Evolutionary conservation across 768 basidiomycete genomes (phyloP).

Genomic region (Amanita thiersii): DNA sequence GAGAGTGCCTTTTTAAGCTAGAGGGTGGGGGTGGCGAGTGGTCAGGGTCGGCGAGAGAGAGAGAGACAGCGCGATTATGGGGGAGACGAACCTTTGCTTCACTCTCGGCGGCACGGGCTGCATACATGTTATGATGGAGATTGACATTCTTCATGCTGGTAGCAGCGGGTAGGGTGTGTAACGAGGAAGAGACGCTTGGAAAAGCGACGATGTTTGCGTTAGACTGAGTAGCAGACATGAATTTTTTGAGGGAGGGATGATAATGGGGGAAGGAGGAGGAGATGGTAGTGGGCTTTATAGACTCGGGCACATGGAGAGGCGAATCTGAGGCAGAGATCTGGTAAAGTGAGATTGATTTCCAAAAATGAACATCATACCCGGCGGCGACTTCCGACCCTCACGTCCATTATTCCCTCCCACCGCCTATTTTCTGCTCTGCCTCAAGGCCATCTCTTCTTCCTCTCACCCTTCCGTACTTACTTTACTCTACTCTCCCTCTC

Average conservation of each 20-base stretch:
- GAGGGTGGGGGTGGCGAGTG: not conserved
- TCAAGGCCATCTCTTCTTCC: too few relatives aligned
- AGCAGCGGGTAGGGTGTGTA: slow-evolving; percentile 64
- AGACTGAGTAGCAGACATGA: slow-evolving; percentile 13
- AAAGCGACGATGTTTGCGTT: slow-evolving; percentile 57
- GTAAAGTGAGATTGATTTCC: slow-evolving; percentile 15
- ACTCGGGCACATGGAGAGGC: slow-evolving; percentile 13
- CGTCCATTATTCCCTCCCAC: too few relatives aligned
- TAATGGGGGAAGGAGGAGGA: slow-evolving; percentile 14
- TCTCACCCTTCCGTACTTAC: too few relatives aligned
- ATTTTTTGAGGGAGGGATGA: slow-evolving; percentile 11
- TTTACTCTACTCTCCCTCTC: too few relatives aligned
- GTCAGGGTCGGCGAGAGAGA: slow-evolving; percentile 9
- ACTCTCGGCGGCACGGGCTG: slow-evolving; percentile 59
- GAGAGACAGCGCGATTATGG: not conserved
- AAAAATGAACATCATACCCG: too few relatives aligned
- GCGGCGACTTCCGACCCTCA: too few relatives aligned
- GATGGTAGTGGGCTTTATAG: slow-evolving; percentile 27
- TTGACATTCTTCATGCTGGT: slow-evolving; percentile 59
- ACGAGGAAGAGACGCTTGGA: slow-evolving; percentile 62
- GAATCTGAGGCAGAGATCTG: slow-evolving; percentile 23
- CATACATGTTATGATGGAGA: slow-evolving; percentile 65
- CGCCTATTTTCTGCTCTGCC: too few relatives aligned
- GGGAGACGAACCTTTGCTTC: slow-evolving; percentile 58
- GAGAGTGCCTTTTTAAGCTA: slow-evolving; percentile 61